These are phyloP conservation scores for Diaporthe sp. DNA, from an alignment of 2,329 filamentous ascomycete species.

Conservation along the genomic window DNA sequence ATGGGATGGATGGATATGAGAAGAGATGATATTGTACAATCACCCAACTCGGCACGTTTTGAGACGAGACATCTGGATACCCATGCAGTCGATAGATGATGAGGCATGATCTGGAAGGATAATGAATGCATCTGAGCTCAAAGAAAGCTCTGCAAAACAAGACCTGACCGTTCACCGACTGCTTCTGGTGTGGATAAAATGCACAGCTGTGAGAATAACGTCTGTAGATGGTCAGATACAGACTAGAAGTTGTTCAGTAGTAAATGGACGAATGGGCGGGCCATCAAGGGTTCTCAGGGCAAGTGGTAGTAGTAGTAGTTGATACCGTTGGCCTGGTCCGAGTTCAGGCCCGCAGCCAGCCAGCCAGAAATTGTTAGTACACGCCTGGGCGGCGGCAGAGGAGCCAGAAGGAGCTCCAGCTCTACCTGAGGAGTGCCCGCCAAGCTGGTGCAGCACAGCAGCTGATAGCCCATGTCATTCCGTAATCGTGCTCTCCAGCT, in stretches of 20 bases:
- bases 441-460: not conserved
- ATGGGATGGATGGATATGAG: not conserved
- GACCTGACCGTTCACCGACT: not conserved
- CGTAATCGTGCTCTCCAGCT: constrained; percentile 35
- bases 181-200: not conserved
- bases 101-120: constrained; percentile 27
- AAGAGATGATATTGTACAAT: constrained; percentile 20
- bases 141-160: constrained; percentile 5
- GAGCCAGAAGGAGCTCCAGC: constrained; percentile 3
- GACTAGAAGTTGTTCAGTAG: not conserved
- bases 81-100: constrained; percentile 25
- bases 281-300: no score
- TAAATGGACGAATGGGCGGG: not conserved
- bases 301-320: not conserved
- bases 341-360: not conserved
- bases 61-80: constrained; percentile 12
- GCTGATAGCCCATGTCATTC: constrained; percentile 32
- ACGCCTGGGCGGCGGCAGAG: not conserved
- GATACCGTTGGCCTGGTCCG: not conserved
- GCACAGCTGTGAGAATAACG: no score
- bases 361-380: constrained; percentile 33
- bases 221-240: not conserved
- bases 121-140: constrained; percentile 33
- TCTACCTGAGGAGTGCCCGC: not conserved
- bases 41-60: constrained; percentile 11